Percentiles rank a stretch among this genome's conserved stretches.
Evolutionary conservation across 306 rosid species (phyloP).

Genomic region (Neltuma alba): DNA sequence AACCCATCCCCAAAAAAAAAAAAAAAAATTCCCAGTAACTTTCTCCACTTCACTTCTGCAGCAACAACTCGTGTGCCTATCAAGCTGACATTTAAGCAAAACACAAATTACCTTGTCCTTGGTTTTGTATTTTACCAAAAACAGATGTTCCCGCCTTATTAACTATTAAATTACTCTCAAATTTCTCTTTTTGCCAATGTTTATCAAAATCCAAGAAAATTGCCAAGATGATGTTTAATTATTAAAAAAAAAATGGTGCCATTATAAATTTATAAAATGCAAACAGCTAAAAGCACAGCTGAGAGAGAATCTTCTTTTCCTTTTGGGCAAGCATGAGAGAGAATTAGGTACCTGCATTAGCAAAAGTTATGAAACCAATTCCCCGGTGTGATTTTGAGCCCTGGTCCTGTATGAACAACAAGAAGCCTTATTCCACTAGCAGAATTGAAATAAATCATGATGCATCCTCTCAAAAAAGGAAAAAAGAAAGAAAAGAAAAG

Average conservation of each 20-base stretch:
- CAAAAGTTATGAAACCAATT: constrained; percentile 94
- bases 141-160: not conserved
- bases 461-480: not conserved
- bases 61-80: not conserved
- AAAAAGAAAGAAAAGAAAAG: not conserved
- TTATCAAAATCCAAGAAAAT: constrained; percentile 20
- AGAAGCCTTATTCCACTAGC: no score
- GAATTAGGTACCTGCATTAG: constrained; percentile 74
- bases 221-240: not conserved
- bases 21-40: no score
- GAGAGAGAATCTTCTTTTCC: not conserved
- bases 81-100: not conserved
- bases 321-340: not conserved
- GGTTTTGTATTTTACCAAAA: not conserved
- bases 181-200: constrained; percentile 24
- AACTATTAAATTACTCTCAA: constrained; percentile 10
- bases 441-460: not conserved
- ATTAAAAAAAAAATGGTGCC: not conserved
- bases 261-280: constrained; percentile 8
- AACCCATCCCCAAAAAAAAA: no score
- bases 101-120: not conserved
- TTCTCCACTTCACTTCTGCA: not conserved
- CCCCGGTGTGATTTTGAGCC: constrained; percentile 93
- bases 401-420: constrained; percentile 75
- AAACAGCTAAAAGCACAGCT: constrained; percentile 27